Conservation (phyloP, 2,329 filamentous ascomycete species). For the Aquanectria penicillioides region DNA sequence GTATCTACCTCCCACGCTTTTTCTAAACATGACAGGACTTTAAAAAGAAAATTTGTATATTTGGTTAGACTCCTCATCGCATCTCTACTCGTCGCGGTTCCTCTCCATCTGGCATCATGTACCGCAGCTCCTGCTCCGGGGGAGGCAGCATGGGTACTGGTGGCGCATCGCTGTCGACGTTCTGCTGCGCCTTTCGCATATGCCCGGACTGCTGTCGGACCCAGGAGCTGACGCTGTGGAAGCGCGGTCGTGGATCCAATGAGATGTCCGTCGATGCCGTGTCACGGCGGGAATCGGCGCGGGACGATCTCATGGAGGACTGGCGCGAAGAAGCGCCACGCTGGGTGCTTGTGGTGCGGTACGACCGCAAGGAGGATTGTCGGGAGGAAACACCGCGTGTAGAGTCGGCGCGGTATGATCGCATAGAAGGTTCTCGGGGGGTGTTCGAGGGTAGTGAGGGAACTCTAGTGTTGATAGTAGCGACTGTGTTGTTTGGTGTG, state of each 20-base stretch:
- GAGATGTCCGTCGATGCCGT: constrained; percentile 64
- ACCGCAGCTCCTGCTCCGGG: constrained; percentile 56
- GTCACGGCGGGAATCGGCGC: constrained; percentile 49
- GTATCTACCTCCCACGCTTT: constrained; percentile 12
- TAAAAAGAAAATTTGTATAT: neutral
- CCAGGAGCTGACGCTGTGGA: constrained; percentile 70
- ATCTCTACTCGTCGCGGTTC: constrained; percentile 54
- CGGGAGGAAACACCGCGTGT: constrained; percentile 44
- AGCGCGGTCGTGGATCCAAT: constrained; percentile 64
- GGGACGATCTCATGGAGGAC: neutral
- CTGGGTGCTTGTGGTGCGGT: constrained; percentile 10
- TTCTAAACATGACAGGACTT: neutral
- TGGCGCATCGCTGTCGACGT: constrained; percentile 46
- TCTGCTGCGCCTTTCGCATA: constrained; percentile 56
- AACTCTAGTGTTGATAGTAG: constrained; percentile 24
- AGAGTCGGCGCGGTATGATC: constrained; percentile 21
- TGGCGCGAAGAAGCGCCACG: neutral
- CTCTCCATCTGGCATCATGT: constrained; percentile 64
- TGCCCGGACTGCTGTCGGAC: constrained; percentile 71
- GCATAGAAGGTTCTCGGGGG: constrained; percentile 27
- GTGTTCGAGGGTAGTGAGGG: constrained; percentile 26
- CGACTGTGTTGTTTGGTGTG: constrained; percentile 44
- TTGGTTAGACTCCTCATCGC: constrained; percentile 16
- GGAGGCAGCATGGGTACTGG: constrained; percentile 55
- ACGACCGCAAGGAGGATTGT: constrained; percentile 4